Percentiles rank a stretch among this genome's conserved stretches.
Evolutionary conservation across 2,329 filamentous ascomycete genomes (phyloP).

Genomic region (Cladosporium phlei): DNA sequence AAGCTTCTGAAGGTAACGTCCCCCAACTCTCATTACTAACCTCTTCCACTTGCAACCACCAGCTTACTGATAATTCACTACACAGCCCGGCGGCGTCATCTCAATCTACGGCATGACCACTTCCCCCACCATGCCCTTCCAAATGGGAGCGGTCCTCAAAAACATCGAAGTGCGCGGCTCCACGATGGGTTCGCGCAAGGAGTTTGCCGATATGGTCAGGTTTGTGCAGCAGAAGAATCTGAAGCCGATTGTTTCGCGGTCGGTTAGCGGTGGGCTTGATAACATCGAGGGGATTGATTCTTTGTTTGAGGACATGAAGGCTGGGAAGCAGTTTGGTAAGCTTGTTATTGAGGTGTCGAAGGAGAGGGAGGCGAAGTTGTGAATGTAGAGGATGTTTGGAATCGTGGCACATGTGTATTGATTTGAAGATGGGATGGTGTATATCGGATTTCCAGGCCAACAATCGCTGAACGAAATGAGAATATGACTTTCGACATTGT

Average conservation of each 20-base stretch:
- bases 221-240: constrained; percentile 74
- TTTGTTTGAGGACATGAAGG: constrained; percentile 84
- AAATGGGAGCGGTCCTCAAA: constrained; percentile 76
- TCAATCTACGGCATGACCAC: constrained; percentile 88
- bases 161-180: constrained; percentile 82
- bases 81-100: constrained; percentile 70
- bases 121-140: constrained; percentile 76
- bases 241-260: constrained; percentile 68
- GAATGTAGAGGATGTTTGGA: too few species aligned
- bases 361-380: constrained; percentile 16
- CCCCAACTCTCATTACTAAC: too few species aligned
- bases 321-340: constrained; percentile 85
- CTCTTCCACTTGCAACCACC: too few species aligned
- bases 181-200: constrained; percentile 86
- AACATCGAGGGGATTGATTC: constrained; percentile 73
- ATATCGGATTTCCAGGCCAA: too few species aligned
- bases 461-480: too few species aligned
- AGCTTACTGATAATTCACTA: constrained; percentile 14
- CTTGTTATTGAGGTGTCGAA: constrained; percentile 68
- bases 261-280: constrained; percentile 61
- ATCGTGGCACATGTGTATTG: too few species aligned
- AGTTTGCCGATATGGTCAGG: constrained; percentile 85
- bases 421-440: too few species aligned
- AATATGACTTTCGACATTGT: too few species aligned
- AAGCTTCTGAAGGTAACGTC: constrained; percentile 65